Conservation (phyloP, 2,329 filamentous ascomycete species). For the Parasarocladium wereldwijsianum region DNA sequence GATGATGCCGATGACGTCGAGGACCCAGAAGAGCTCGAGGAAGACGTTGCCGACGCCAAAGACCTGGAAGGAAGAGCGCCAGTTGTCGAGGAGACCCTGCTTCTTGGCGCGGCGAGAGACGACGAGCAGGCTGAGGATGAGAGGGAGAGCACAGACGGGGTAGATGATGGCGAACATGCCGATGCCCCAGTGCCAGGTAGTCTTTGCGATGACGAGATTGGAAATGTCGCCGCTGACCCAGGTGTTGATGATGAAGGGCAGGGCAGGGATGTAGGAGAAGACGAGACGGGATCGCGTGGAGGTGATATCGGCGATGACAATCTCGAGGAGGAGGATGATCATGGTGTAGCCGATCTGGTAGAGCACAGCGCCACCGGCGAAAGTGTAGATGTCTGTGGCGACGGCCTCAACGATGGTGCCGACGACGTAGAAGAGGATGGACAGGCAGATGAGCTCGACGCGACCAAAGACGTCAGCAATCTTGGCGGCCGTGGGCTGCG, state of each 20-base stretch:
- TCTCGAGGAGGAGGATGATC: constrained; percentile 45
- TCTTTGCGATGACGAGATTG: constrained; percentile 27
- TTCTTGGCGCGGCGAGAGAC: constrained; percentile 37
- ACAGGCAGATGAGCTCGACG: constrained; percentile 38
- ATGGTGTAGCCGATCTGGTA: constrained; percentile 52
- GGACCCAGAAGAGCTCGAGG: constrained; percentile 29
- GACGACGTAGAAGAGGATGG: constrained; percentile 44
- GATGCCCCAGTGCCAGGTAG: constrained; percentile 46
- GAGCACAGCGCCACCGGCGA: constrained; percentile 41
- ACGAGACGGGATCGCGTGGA: constrained; percentile 47
- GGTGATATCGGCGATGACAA: constrained; percentile 49
- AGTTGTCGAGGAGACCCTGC: constrained; percentile 26
- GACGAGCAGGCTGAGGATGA: constrained; percentile 35
- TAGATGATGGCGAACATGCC: constrained; percentile 54
- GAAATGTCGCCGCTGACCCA: constrained; percentile 48
- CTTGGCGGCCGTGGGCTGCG: constrained; percentile 41
- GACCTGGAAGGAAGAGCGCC: constrained; percentile 17
- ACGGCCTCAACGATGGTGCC: constrained; percentile 42
- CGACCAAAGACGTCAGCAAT: constrained; percentile 50
- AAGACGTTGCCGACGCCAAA: constrained; percentile 18
- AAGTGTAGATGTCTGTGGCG: constrained; percentile 31
- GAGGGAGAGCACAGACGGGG: constrained; percentile 39
- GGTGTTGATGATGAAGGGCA: constrained; percentile 48
- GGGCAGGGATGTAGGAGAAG: constrained; percentile 48
- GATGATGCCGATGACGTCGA: constrained; percentile 29